A percentile compares a stretch with the other conserved stretches of the same genome.
These are phyloP conservation scores for Coffea canephora DNA, from an alignment of 257 asterid genomes.

Conservation along the genomic window DNA sequence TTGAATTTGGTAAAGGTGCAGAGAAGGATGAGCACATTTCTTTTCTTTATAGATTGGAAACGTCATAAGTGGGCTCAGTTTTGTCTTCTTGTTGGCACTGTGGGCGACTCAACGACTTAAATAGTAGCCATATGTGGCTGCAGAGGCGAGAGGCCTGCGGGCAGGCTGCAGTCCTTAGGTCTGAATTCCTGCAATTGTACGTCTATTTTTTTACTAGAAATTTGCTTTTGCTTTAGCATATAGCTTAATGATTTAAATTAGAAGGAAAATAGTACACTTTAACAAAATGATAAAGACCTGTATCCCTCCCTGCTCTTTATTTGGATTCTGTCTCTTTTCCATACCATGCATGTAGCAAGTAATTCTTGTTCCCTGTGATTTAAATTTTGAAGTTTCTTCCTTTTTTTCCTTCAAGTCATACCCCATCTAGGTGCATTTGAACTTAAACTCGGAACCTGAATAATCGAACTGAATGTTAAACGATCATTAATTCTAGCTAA, in stretches of 20 bases:
- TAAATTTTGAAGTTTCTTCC: neutral
- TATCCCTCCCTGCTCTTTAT: neutral
- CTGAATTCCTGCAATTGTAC: conserved; percentile 8
- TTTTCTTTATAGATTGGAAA: conserved; percentile 4
- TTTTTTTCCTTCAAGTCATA: neutral
- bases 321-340: conserved; percentile 4
- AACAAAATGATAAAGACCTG: neutral
- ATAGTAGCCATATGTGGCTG: conserved; percentile 2
- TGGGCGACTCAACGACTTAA: neutral
- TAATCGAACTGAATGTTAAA: neutral
- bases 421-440: neutral
- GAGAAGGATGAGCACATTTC: conserved; percentile 7
- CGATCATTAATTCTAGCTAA: too few species aligned
- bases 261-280: neutral
- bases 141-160: neutral
- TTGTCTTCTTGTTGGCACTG: conserved; percentile 24
- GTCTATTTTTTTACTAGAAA: conserved; percentile 3
- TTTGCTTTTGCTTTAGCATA: conserved; percentile 9
- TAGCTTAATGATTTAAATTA: neutral
- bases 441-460: neutral
- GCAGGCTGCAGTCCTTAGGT: neutral
- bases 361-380: neutral
- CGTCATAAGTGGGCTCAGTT: conserved; percentile 25
- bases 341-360: neutral
- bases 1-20: conserved; percentile 2